phyloP scores from a whole-genome alignment of 1,284 basidiomycete genomes.

The Trichosporon sp. region DNA sequence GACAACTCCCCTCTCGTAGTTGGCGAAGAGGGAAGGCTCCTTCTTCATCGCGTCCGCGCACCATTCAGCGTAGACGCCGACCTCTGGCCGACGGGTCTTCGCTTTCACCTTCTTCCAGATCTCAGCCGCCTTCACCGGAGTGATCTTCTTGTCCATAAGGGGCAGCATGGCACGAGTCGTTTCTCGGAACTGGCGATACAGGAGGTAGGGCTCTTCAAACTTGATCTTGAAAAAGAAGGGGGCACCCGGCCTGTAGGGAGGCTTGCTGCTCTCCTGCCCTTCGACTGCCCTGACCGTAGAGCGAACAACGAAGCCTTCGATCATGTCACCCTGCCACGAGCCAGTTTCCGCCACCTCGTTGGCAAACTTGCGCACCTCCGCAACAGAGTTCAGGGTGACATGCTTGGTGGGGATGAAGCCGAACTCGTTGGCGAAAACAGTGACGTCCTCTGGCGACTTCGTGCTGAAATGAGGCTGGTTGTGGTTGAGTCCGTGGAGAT shows the following conservation, averaged over 20 bases:
- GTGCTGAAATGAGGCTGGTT: slow-evolving; percentile 75
- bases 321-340: slow-evolving; percentile 77
- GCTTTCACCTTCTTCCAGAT: slow-evolving; percentile 48
- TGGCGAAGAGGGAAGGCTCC: slow-evolving; percentile 66
- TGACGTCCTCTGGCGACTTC: slow-evolving; percentile 68
- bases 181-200: slow-evolving; percentile 98
- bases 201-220: slow-evolving; percentile 97
- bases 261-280: slow-evolving; percentile 45
- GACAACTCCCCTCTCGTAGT: slow-evolving; percentile 74
- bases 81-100: slow-evolving; percentile 55
- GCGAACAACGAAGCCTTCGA: slow-evolving; percentile 97
- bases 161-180: slow-evolving; percentile 77
- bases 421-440: slow-evolving; percentile 82
- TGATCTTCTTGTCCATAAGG: slow-evolving; percentile 34
- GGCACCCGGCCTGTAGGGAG: slow-evolving; percentile 74
- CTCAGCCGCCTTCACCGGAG: slow-evolving; percentile 34
- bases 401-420: slow-evolving; percentile 85
- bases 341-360: slow-evolving; percentile 69
- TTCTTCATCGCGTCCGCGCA: slow-evolving; percentile 64
- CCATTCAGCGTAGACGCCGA: slow-evolving; percentile 58
- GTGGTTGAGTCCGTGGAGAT: slow-evolving; percentile 88
- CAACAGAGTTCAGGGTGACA: slow-evolving; percentile 64
- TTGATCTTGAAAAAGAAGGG: slow-evolving; percentile 99
- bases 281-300: slow-evolving; percentile 62
- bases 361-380: slow-evolving; percentile 74